These are phyloP conservation scores for Hypomontagnella submonticulosa DNA, from an alignment of 495 filamentous ascomycete species.

Conservation along the genomic window DNA sequence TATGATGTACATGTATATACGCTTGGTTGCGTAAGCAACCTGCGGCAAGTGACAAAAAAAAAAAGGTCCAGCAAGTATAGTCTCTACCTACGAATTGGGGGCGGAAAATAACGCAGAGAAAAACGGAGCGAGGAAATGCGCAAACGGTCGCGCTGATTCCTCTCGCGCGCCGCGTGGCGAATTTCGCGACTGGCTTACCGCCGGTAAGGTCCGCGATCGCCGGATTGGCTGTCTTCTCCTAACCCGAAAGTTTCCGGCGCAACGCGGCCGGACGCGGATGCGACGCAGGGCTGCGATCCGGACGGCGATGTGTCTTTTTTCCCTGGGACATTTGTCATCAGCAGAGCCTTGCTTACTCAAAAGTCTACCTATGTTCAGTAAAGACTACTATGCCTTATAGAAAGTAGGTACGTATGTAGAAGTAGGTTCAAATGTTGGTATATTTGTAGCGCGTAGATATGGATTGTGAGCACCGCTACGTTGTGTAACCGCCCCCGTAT, in stretches of 20 bases:
- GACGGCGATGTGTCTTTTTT: not conserved
- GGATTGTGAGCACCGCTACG: no score
- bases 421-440: no score
- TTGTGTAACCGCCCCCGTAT: no score
- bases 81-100: conserved; percentile 1
- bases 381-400: no score
- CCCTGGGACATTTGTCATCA: not conserved
- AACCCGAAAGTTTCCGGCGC: not conserved
- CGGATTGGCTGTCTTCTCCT: conserved; percentile 30
- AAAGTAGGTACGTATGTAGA: no score
- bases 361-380: not conserved
- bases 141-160: not conserved
- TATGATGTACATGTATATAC: not conserved
- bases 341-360: conserved; percentile 9
- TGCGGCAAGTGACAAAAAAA: not conserved
- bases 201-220: conserved; percentile 29
- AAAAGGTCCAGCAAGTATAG: not conserved
- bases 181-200: conserved; percentile 24
- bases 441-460: no score
- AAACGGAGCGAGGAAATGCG: not conserved
- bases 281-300: conserved; percentile 21
- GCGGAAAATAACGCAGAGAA: not conserved
- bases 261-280: conserved; percentile 20
- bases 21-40: conserved; percentile 15
- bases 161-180: conserved; percentile 15